These are phyloP conservation scores for Fusarium oligoseptatum DNA, from an alignment of 2,329 filamentous ascomycete species.

Conservation along the genomic window DNA sequence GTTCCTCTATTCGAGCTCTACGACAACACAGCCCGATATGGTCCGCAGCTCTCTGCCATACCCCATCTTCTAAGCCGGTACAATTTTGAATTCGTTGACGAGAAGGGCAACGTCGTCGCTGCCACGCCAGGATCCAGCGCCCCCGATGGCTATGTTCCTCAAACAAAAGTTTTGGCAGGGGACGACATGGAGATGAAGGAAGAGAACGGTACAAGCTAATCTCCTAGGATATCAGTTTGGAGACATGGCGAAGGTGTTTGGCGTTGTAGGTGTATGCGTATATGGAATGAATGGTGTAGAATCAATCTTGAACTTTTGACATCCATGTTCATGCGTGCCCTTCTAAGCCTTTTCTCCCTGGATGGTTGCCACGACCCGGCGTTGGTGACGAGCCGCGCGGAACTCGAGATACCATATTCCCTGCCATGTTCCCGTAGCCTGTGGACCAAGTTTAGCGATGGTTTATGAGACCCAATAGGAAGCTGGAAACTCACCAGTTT, in stretches of 20 bases:
- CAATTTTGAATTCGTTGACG: slow-evolving; percentile 98
- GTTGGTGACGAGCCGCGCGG: slow-evolving; percentile 78
- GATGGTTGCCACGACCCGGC: slow-evolving; percentile 91
- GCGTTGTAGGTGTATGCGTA: slow-evolving; percentile 43
- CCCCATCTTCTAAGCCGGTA: slow-evolving; percentile 94
- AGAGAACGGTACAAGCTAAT: slow-evolving; percentile 55
- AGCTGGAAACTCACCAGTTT: slow-evolving; percentile 69
- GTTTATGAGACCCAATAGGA: not conserved
- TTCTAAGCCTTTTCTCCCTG: slow-evolving; percentile 79
- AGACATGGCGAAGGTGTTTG: slow-evolving; percentile 55
- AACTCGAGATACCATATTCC: slow-evolving; percentile 97
- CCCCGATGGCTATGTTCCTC: slow-evolving; percentile 70
- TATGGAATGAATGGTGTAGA: slow-evolving; percentile 24
- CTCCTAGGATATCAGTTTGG: slow-evolving; percentile 37
- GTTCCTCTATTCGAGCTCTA: slow-evolving; percentile 98
- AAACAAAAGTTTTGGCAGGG: slow-evolving; percentile 75
- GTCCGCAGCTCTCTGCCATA: slow-evolving; percentile 95
- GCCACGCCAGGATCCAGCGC: slow-evolving; percentile 79
- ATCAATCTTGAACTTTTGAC: slow-evolving; percentile 30
- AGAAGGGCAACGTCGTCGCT: slow-evolving; percentile 88
- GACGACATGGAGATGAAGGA: slow-evolving; percentile 73
- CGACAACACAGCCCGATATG: slow-evolving; percentile 95
- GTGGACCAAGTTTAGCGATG: slow-evolving; percentile 11
- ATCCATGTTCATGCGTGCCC: not conserved
- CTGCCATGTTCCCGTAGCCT: slow-evolving; percentile 80